Evolutionary conservation across 345 rosid genomes (phyloP), one percentile per base, ranked within the genome.

Genomic region (Eucalyptus fibrosa): DNA sequence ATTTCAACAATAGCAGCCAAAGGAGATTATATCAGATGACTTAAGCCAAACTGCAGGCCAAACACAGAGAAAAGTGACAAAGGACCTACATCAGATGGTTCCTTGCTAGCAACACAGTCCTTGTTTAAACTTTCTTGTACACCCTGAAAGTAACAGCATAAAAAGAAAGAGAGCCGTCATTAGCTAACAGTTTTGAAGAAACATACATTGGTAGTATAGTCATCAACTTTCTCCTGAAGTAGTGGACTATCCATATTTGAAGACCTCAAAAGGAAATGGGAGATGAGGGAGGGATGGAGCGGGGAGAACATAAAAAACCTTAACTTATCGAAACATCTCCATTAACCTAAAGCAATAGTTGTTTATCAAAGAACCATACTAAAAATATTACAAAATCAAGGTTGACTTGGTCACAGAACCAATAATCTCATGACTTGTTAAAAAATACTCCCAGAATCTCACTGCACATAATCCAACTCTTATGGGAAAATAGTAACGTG

Each of bases 51-150:
- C 50, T 3, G 69, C 49, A 88, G 83, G 51, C 32, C 65, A 55
- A 69, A 53, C 24, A 62, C 44, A 59, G 82, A 86, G 17, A 91
- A 86, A 92, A 69, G 30, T 77, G 85, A 77, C 30, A 7, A 77
- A 77, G 85, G 85, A 77, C 93, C 80, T 91, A 90, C 98, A 92
- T 90, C 87, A 47, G 89, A 91, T 59, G 93, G 92, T 90, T 95
- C 96, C 83, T n/a, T 89, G 89, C 89, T 94, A 60, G 92, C 89
- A 60, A 93, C 89, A 92, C 95, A 96, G 24, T 89, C 90, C 87
- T 87, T 50, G 65, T 89, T 69, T 69, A 90, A 72, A 67, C 91
- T 90, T 86, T 86, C 86, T 34, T 40, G 69, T 88, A 85, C 88
- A 37, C 89, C 91, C 91, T 90, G 89, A 88, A 51, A 87, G 24